Percentiles rank a stretch among this genome's conserved stretches.
Evolutionary conservation across 768 basidiomycete genomes (phyloP).

Genomic region (Daedaleopsis sinensis): DNA sequence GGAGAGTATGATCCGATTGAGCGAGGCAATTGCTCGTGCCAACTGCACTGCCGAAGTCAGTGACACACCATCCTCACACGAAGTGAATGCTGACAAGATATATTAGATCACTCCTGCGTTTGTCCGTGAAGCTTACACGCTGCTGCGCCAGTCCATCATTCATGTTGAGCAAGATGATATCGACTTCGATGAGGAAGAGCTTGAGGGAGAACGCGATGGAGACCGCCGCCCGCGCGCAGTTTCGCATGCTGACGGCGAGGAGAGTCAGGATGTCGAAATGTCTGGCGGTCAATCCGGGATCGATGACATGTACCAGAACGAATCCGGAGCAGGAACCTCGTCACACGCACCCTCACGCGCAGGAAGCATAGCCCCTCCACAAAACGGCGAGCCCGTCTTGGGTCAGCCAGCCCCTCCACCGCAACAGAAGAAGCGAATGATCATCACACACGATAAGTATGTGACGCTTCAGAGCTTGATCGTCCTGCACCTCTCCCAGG

Average conservation of each 20-base stretch:
- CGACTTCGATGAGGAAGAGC: slow-evolving; percentile 93
- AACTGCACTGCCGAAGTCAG: slow-evolving; percentile 92
- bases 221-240: slow-evolving; percentile 37
- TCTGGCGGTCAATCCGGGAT: slow-evolving; percentile 57
- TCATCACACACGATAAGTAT: slow-evolving; percentile 96
- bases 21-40: slow-evolving; percentile 95
- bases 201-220: slow-evolving; percentile 54
- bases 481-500: slow-evolving; percentile 76
- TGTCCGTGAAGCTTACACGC: slow-evolving; percentile 93
- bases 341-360: slow-evolving; percentile 28
- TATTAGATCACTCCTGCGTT: slow-evolving; percentile 87
- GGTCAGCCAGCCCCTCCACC: slow-evolving; percentile 30
- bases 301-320: slow-evolving; percentile 41
- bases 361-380: slow-evolving; percentile 22
- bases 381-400: not conserved
- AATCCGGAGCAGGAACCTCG: slow-evolving; percentile 26
- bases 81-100: not conserved
- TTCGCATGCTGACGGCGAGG: slow-evolving; percentile 37
- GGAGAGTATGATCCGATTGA: slow-evolving; percentile 97
- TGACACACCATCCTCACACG: not conserved
- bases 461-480: slow-evolving; percentile 87
- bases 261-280: slow-evolving; percentile 67
- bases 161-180: slow-evolving; percentile 99
- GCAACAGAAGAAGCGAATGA: slow-evolving; percentile 69
- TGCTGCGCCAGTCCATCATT: slow-evolving; percentile 96